phyloP scores from a whole-genome alignment of 148 eudicot species.

The Rhododendron simsii region DNA sequence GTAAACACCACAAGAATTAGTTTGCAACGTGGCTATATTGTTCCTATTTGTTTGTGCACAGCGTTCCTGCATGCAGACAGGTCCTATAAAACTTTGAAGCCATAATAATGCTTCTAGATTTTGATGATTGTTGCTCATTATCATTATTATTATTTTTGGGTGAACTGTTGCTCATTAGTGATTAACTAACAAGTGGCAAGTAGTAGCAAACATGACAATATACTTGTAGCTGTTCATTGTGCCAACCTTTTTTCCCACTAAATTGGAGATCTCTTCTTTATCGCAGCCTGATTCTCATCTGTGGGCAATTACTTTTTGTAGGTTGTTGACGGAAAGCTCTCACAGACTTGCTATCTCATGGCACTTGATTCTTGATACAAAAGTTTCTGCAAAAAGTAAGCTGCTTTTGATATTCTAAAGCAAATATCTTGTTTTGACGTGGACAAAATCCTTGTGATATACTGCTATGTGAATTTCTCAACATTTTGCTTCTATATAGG shows the following conservation, averaged over 20 bases:
- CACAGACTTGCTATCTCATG: constrained; percentile 96
- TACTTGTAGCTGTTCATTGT: neutral
- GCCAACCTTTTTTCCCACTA: neutral
- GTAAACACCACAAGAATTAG: neutral
- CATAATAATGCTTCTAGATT: neutral
- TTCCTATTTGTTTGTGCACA: neutral
- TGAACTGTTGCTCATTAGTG: neutral
- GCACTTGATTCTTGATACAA: constrained; percentile 97
- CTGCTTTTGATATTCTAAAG: constrained; percentile 1
- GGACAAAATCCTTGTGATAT: neutral
- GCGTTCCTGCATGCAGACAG: neutral
- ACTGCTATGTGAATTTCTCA: neutral
- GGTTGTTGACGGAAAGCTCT: constrained; percentile 99
- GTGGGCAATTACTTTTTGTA: constrained; percentile 18
- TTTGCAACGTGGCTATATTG: neutral
- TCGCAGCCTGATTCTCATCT: constrained; percentile 7
- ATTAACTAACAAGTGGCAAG: neutral
- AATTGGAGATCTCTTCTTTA: neutral
- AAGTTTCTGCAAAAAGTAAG: constrained; percentile 68
- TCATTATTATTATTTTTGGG: neutral
- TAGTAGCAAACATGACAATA: neutral
- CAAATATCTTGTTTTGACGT: neutral
- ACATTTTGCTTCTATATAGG: constrained; percentile 36
- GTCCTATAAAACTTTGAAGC: neutral
- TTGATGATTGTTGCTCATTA: neutral